Evolutionary conservation across 257 asterid species (phyloP), one percentile per base, ranked within the genome.

Genomic region (Forsythia viridissima): DNA sequence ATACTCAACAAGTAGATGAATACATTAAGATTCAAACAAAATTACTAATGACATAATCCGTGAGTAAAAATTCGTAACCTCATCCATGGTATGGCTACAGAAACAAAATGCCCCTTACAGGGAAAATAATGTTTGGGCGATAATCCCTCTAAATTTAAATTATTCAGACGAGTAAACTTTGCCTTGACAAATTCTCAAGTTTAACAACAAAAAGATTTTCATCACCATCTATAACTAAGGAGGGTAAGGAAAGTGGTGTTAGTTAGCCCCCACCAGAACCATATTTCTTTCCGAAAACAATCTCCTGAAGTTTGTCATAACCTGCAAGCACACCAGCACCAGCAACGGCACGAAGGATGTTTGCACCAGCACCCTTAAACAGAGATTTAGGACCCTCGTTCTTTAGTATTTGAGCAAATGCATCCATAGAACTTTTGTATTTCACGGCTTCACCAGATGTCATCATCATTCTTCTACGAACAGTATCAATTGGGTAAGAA

Each of bases 391-490:
- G n/a, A 66, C 74, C 80, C 39, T 77, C 80, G 9, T 77, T 77
- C 80, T 77, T 77, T 8, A 77, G 42, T 52, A 77, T 69, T 70
- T 77, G 80, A 37, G 80, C 37, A 10, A 77, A 77, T 16, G 80
- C 80, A 46, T 78, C 77, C n/a, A 78, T 40, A 13, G 77, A 78
- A 40, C 77, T 78, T 68, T 71, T 71, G 72, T 71, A 78, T 70
- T 78, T 78, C 63, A 71, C 77, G 5, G 81, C 81, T 57, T 78
- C 77, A 40, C 77, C 77, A 13, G 77, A 78, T 15, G 81, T 78
- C 81, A 71, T 78, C 81, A 78, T 78, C 81, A 78, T 78, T 78
- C 81, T 78, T 78, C 81, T 78, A 38, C 72, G 77, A 12, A 78
- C 77, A 37, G 77, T 78, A 39, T 71, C 77, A 34, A 78, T 78